Evolutionary conservation across 495 filamentous ascomycete species (phyloP), one percentile per base, ranked within the genome.

Genomic region (Lasiosphaeria hispida): DNA sequence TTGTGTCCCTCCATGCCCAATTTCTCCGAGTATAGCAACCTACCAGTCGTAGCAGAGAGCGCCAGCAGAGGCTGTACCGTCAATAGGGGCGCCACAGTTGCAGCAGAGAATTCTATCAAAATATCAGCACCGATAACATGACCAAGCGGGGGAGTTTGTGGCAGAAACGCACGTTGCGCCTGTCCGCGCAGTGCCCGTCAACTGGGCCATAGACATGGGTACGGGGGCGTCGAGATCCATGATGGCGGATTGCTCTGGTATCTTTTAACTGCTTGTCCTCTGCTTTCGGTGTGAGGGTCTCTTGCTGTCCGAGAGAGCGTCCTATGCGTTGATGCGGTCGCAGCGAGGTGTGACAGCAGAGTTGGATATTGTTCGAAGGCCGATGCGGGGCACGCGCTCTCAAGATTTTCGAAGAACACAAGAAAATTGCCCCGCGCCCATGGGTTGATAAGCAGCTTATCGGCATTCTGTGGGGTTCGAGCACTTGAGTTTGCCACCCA

Each of bases 1-100:
- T 10, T 13, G 13, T 15, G 11, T 33, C 13, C 10, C n/a, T 10
- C 9, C 18, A n/a, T 30, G 44, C 33, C 44, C 10, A 33, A 33
- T 48, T 10, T 18, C 18, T 23, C 19, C 17, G 44, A 23, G 4
- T 0, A 7, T 23, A 17, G 7, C 48, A 34, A 33, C 58, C 37
- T 55, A 63, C 61, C 94, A 98, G 77, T 96, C 91, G 65, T 88
- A 86, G 73, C 94, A 98, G 47, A 96, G 84, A 23, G 93, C 93
- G 45, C 90, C 91, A 52, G 91, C 87, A 9, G 91, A 81, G 10
- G 82, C 78, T n/a, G 89, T 94, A 67, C 92, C 93, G 70, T 94
- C 90, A 57, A 97, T 95, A n/a, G 90, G 85, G 55, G 87, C 87
- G 60, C 92, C 93, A 72, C 92, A 97, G 78, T 96, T 92, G 76